Evolutionary conservation across 768 basidiomycete genomes (phyloP).

Genomic region (Cystobasidiopsis lactophilus): DNA sequence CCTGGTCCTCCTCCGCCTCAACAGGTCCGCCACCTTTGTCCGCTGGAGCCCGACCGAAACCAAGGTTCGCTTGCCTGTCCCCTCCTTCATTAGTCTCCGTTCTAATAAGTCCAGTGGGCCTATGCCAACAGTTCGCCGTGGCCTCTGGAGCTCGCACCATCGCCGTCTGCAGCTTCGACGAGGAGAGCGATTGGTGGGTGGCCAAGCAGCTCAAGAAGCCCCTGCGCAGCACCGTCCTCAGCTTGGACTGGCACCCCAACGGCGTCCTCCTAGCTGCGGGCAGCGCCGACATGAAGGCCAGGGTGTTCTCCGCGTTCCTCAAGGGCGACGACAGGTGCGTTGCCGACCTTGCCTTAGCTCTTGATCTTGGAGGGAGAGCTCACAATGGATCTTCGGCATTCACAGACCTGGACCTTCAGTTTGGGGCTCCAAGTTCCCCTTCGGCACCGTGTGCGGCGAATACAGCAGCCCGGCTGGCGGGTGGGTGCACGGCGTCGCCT

Average conservation of each 20-base stretch:
- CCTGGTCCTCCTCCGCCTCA: constrained; percentile 81
- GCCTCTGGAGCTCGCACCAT: constrained; percentile 92
- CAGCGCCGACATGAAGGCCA: constrained; percentile 91
- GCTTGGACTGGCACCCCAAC: constrained; percentile 96
- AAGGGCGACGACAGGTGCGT: constrained; percentile 82
- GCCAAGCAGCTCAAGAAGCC: constrained; percentile 94
- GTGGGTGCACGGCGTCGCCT: constrained; percentile 89
- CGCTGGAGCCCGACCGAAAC: constrained; percentile 94
- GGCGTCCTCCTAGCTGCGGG: constrained; percentile 92
- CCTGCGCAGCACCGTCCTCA: constrained; percentile 76
- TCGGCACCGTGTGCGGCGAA: constrained; percentile 93
- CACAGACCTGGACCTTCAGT: constrained; percentile 60
- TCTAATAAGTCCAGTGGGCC: too few relatives aligned
- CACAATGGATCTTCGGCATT: background rate
- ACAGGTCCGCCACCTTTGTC: constrained; percentile 83
- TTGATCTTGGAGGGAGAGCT: background rate
- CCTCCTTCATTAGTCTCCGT: too few relatives aligned
- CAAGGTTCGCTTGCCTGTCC: constrained; percentile 34
- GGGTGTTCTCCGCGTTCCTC: constrained; percentile 94
- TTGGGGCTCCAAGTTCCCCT: constrained; percentile 96
- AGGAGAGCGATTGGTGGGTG: constrained; percentile 99
- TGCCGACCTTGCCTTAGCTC: too few relatives aligned
- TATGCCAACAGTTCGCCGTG: constrained; percentile 45
- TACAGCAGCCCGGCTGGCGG: constrained; percentile 72
- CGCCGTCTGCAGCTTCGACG: constrained; percentile 86